Evolutionary conservation across 768 basidiomycete species (phyloP), one percentile per base, ranked within the genome.

Genomic region (Lactifluus subvellereus): DNA sequence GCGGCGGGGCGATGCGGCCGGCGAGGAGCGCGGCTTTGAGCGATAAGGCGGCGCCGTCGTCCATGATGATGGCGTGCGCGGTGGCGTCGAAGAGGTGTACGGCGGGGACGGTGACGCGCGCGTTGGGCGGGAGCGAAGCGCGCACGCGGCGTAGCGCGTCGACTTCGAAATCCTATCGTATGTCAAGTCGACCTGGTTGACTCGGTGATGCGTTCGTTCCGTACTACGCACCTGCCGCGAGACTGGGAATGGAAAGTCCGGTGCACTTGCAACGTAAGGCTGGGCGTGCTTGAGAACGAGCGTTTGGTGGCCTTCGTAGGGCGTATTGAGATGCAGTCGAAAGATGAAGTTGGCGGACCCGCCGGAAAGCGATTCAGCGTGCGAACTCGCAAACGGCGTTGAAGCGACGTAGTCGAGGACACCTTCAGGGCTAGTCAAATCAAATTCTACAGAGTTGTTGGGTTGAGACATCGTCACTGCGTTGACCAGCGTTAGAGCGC

Each of bases 251-350:
- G 74, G 20, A 65, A 69, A 75, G 48, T 35, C 49, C 27, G 30
- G 57, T 27, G 37, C 54, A 38, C 48, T 68, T 42, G 60, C 75
- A 35, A 62, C 43, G 43, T 57, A 69, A 32, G 78, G 74, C 54
- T 79, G 77, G 10, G 78, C 78, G 72, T 87, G 83, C 72, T 89
- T 88, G 48, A 87, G 67, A 35, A 88, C 75, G 13, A 84, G 69
- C 4, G 83, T 85, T 54, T 69, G 61, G 4, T 68, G 72, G 0
- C 80, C 82, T 42, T 77, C 69, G 60, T 80, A 74, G 9, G 78
- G 76, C 38, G 54, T 64, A 16, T 64, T 66, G 48, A 86, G 75
- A 37, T 70, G 69, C n/a, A 87, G 68, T 35, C 87, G 79, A 69
- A 77, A 88, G n/a, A 77, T 71, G 70, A 79, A 88, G 72, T 86